Evolutionary conservation across 768 basidiomycete genomes (phyloP), one percentile per base, ranked within the genome.

Genomic region (Lentinula detonsa): DNA sequence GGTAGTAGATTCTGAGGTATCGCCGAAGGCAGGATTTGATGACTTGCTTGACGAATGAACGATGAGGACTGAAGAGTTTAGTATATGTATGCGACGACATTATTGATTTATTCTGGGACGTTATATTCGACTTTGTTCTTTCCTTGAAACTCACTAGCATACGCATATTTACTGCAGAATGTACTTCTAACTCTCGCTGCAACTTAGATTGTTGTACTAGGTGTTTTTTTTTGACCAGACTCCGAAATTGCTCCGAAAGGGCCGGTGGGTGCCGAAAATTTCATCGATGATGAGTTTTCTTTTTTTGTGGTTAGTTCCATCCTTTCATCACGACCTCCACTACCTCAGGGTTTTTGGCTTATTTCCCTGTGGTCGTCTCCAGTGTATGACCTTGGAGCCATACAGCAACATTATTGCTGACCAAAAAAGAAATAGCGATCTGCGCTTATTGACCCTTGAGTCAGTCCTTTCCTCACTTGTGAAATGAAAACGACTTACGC

Each of bases 371-470:
- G 64, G 69, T 70, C 67, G 67, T 68, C 63, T 55, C 57, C 53
- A 60, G 53, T 70, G 71, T 62, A 66, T 75, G 81, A 76, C 80
- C 67, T 70, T 75, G 74, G 75, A 75, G 72, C 65, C 71, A 62
- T 57, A 31, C 57, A 51, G 66, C 64, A 69, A 66, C 74, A 90
- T 70, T 72, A 90, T 89, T 88, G 78, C 83, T 84, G 84, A 84
- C 83, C 86, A 88, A 72, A 76, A 78, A 80, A 83, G 85, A 78
- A 89, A 90, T 76, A 81, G 75, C 74, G 88, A 91, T 79, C 86
- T 91, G 73, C 88, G 89, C 81, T 80, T 89, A 72, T 74, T 90
- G 87, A 86, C 86, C 86, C 84, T 86, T 72, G 83, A 83, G 90
- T 91, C 63, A 66, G 88, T 72, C 61, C 64, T 42, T 28, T 31